These are phyloP conservation scores for Phytophthora lateralis DNA, from an alignment of 352 stramenopile genomes.

Conservation along the genomic window DNA sequence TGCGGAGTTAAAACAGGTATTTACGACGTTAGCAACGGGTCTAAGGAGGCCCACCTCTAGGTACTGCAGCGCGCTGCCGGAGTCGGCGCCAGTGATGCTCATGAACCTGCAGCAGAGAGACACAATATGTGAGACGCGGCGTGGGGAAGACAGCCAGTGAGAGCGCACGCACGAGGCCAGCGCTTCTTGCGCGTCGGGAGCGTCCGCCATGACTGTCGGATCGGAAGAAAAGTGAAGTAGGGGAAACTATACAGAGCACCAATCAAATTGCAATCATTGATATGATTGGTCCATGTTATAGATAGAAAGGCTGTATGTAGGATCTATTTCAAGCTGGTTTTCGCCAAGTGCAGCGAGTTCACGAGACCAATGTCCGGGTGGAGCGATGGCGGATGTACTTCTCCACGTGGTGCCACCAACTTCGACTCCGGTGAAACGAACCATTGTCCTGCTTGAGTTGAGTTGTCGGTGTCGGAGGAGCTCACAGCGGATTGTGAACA, in stretches of 20 bases:
- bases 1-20: slow-evolving; percentile 3
- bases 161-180: slow-evolving; percentile 46
- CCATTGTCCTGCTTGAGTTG: slow-evolving; percentile 18
- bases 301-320: too few species aligned
- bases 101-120: slow-evolving; percentile 66
- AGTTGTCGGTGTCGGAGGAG: too few species aligned
- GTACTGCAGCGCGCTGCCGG: slow-evolving; percentile 68
- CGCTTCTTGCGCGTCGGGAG: slow-evolving; percentile 39
- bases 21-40: slow-evolving; percentile 11
- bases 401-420: slow-evolving; percentile 95
- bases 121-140: background rate
- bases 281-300: too few species aligned
- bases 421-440: slow-evolving; percentile 79
- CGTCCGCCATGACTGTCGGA: slow-evolving; percentile 21
- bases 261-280: too few species aligned
- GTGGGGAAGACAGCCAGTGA: background rate
- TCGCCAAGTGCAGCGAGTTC: too few species aligned
- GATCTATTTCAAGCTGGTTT: too few species aligned
- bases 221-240: background rate
- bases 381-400: too few species aligned
- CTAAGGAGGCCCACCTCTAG: slow-evolving; percentile 52
- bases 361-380: too few species aligned
- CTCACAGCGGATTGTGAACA: too few species aligned
- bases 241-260: too few species aligned
- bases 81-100: slow-evolving; percentile 81